phyloP scores from a whole-genome alignment of 1,139 yeast species.

The Spathaspora sp. region DNA sequence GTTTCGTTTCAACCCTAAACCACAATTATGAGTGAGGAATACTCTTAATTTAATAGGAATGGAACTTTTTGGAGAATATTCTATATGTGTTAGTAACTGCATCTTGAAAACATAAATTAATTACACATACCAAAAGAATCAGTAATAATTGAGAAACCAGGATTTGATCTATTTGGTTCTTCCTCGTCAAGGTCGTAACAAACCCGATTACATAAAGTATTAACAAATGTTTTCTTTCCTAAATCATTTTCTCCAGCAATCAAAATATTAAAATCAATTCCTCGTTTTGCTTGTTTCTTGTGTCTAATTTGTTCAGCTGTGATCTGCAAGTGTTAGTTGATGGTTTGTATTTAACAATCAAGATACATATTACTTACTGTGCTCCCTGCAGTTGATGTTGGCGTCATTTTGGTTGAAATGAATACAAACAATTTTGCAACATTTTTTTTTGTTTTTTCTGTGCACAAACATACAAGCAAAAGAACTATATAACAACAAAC shows the following conservation, averaged over 20 bases:
- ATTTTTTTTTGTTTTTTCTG: not conserved
- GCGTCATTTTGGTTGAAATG: not conserved
- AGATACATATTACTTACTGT: not conserved
- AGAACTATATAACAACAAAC: too few species aligned
- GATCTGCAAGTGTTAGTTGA: not conserved
- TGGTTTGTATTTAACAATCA: not conserved
- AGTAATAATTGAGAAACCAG: slow-evolving; percentile 8
- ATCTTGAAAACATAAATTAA: slow-evolving; percentile 8
- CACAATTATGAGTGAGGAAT: slow-evolving; percentile 27
- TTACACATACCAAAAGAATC: slow-evolving; percentile 14
- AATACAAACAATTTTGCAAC: not conserved
- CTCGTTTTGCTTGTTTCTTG: slow-evolving; percentile 16
- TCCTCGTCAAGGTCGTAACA: slow-evolving; percentile 12
- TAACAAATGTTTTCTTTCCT: slow-evolving; percentile 34
- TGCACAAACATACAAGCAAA: too few species aligned
- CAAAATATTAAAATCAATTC: slow-evolving; percentile 27
- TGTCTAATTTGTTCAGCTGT: slow-evolving; percentile 12
- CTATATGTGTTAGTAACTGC: slow-evolving; percentile 4
- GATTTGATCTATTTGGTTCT: not conserved
- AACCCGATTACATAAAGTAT: slow-evolving; percentile 26
- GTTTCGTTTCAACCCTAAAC: slow-evolving; percentile 36
- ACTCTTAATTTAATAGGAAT: slow-evolving; percentile 27
- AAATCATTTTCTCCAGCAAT: slow-evolving; percentile 36
- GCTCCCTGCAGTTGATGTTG: not conserved
- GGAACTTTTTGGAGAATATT: slow-evolving; percentile 9